phyloP scores from a whole-genome alignment of 176 grass and related monocot species.

The Metroxylon sagu region DNA sequence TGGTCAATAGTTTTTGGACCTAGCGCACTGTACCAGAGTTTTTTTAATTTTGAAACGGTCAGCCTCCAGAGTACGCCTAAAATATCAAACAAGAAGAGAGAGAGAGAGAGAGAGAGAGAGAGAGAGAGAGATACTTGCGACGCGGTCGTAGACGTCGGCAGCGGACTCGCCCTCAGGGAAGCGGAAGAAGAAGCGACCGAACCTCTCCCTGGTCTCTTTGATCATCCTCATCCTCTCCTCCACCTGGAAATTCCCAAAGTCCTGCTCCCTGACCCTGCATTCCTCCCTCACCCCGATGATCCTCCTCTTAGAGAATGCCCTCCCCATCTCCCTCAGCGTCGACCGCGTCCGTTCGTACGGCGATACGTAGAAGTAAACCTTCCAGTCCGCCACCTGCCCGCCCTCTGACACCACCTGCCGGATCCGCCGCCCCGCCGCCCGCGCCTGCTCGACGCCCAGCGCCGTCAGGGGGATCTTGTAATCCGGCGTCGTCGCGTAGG shows the following conservation, averaged over 20 bases:
- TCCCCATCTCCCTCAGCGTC: conserved; percentile 72
- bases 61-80: too few relatives aligned
- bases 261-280: conserved; percentile 92
- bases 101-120: too few relatives aligned
- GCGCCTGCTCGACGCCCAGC: conserved; percentile 58
- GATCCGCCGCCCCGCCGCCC: conserved; percentile 39
- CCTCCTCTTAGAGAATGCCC: conserved; percentile 57
- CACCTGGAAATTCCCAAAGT: conserved; percentile 98
- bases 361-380: conserved; percentile 92
- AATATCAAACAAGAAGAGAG: not conserved
- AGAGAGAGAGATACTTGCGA: conserved; percentile 42
- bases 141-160: conserved; percentile 93
- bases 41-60: too few relatives aligned
- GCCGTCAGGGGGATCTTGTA: conserved; percentile 77
- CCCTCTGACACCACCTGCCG: conserved; percentile 18
- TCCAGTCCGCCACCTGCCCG: conserved; percentile 32
- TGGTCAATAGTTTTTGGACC: too few relatives aligned
- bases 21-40: too few relatives aligned
- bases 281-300: conserved; percentile 90
- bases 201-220: conserved; percentile 72
- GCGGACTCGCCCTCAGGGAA: conserved; percentile 97
- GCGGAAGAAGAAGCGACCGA: conserved; percentile 93
- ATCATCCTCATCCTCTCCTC: conserved; percentile 77
- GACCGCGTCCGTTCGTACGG: conserved; percentile 78
- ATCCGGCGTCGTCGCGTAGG: conserved; percentile 88